Percentiles rank a stretch among this genome's conserved stretches.
phyloP scores from a whole-genome alignment of 1,139 yeast genomes.

The Magnusiomyces paraingens region DNA sequence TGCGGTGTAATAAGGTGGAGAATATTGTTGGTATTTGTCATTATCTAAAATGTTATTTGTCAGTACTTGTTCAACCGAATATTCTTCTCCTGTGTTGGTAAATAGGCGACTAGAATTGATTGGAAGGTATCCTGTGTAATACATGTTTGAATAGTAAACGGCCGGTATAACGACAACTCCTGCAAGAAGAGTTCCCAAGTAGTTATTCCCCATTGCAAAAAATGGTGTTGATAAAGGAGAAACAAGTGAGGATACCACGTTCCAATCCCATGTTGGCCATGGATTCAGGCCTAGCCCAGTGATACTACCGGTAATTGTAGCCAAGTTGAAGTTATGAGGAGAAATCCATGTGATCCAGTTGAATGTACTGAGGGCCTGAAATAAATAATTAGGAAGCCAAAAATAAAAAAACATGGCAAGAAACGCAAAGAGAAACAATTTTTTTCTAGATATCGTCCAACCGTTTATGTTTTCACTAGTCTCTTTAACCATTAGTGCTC shows the following conservation, averaged over 20 bases:
- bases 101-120: slow-evolving; percentile 44
- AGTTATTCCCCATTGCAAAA: slow-evolving; percentile 37
- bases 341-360: slow-evolving; percentile 63
- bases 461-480: slow-evolving; percentile 43
- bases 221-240: slow-evolving; percentile 38
- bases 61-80: slow-evolving; percentile 40
- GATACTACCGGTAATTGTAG: slow-evolving; percentile 48
- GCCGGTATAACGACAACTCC: slow-evolving; percentile 37
- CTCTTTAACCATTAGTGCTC: slow-evolving; percentile 44
- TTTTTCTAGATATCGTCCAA: slow-evolving; percentile 45
- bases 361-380: slow-evolving; percentile 46
- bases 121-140: slow-evolving; percentile 48
- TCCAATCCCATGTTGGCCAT: slow-evolving; percentile 45
- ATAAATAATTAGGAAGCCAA: slow-evolving; percentile 53
- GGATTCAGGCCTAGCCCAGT: slow-evolving; percentile 49
- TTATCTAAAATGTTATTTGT: slow-evolving; percentile 29
- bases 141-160: slow-evolving; percentile 44
- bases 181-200: slow-evolving; percentile 40
- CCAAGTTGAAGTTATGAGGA: slow-evolving; percentile 49
- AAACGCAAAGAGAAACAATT: slow-evolving; percentile 40
- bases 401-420: slow-evolving; percentile 42
- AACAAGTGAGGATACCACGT: slow-evolving; percentile 31
- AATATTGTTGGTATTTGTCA: slow-evolving; percentile 29
- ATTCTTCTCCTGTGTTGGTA: slow-evolving; percentile 43
- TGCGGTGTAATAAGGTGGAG: slow-evolving; percentile 56